Evolutionary conservation across 495 filamentous ascomycete genomes (phyloP).

Genomic region (Trichocladium antarcticum): DNA sequence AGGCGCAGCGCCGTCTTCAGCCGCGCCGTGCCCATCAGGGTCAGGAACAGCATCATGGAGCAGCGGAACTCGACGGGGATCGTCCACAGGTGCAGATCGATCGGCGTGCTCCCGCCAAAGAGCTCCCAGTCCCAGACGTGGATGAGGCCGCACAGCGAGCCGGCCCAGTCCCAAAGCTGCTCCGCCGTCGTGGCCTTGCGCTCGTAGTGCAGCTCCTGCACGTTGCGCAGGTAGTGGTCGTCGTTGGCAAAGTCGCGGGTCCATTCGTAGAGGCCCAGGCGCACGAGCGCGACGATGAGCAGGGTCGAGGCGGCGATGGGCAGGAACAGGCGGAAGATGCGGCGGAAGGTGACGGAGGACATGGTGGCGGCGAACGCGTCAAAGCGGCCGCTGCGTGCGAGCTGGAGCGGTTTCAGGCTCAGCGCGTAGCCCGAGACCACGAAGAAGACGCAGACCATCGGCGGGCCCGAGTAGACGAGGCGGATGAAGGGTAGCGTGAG

Average conservation of each 20-base stretch:
- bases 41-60: constrained; percentile 54
- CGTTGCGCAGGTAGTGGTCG: constrained; percentile 28
- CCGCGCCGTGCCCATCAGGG: constrained; percentile 38
- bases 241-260: constrained; percentile 32
- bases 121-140: constrained; percentile 34
- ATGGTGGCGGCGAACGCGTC: constrained; percentile 28
- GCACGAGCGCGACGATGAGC: constrained; percentile 46
- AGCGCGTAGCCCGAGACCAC: constrained; percentile 65
- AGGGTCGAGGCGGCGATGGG: constrained; percentile 51
- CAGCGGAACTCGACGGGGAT: constrained; percentile 61
- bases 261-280: constrained; percentile 40
- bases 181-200: constrained; percentile 12
- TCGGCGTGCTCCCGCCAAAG: constrained; percentile 36
- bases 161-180: constrained; percentile 27
- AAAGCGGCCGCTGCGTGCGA: constrained; percentile 35
- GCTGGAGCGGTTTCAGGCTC: constrained; percentile 51
- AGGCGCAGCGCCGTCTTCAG: constrained; percentile 21
- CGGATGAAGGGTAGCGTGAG: constrained; percentile 56
- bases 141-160: constrained; percentile 28
- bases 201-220: constrained; percentile 32
- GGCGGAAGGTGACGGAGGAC: constrained; percentile 56
- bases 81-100: constrained; percentile 62
- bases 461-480: constrained; percentile 54
- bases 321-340: constrained; percentile 54
- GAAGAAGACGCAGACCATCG: constrained; percentile 35